Conservation (phyloP, 176 grass and related monocot species). For the Typha latifolia region DNA sequence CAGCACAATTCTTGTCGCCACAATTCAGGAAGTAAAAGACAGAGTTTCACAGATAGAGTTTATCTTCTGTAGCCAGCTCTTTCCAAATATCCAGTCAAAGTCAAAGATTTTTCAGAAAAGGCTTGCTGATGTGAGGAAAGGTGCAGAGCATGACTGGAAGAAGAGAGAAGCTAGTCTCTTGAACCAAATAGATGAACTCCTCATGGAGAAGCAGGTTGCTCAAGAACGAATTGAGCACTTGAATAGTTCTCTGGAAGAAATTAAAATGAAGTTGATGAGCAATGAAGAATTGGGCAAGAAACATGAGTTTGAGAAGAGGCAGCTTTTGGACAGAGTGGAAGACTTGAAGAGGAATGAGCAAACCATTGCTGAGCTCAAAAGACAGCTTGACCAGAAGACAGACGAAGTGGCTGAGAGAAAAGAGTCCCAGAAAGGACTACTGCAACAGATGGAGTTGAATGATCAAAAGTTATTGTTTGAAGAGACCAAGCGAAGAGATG, state of each 20-base stretch:
- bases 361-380: slow-evolving; percentile 21
- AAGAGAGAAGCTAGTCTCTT: slow-evolving; percentile 37
- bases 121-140: slow-evolving; percentile 22
- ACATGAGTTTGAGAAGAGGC: slow-evolving; percentile 35
- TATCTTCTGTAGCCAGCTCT: slow-evolving; percentile 83
- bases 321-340: slow-evolving; percentile 28
- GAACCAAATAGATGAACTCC: slow-evolving; percentile 42
- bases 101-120: slow-evolving; percentile 28
- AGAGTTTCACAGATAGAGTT: slow-evolving; percentile 79
- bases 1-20: slow-evolving; percentile 84
- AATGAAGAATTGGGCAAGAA: neutral
- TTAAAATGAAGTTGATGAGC: slow-evolving; percentile 19
- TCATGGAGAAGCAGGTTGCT: slow-evolving; percentile 2
- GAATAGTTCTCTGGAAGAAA: slow-evolving; percentile 29
- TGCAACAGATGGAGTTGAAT: slow-evolving; percentile 40
- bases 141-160: slow-evolving; percentile 46
- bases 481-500: slow-evolving; percentile 38
- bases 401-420: slow-evolving; percentile 34
- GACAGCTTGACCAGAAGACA: slow-evolving; percentile 32
- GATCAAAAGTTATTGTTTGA: slow-evolving; percentile 44
- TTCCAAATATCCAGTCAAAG: slow-evolving; percentile 66
- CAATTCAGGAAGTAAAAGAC: slow-evolving; percentile 91
- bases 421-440: slow-evolving; percentile 35
- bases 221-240: slow-evolving; percentile 40
- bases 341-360: slow-evolving; percentile 25